Percentiles rank a stretch among this genome's conserved stretches.
phyloP scores from a whole-genome alignment of 2,329 filamentous ascomycete species.

The Fusarium xyrophilum region DNA sequence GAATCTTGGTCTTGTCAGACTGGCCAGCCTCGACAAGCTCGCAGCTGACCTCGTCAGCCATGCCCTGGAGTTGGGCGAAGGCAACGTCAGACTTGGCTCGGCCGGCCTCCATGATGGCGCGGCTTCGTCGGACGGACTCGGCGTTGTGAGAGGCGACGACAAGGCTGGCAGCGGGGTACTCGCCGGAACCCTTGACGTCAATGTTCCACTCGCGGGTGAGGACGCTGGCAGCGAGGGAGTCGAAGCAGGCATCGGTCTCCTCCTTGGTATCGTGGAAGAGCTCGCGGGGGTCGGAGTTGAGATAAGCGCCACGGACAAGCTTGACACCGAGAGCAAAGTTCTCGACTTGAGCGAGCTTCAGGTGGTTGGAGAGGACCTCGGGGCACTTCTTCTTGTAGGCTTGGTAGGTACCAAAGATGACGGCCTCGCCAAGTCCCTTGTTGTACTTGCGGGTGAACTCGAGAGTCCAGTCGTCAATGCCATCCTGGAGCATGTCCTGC shows the following conservation, averaged over 20 bases:
- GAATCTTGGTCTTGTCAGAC: slow-evolving; percentile 41
- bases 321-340: slow-evolving; percentile 75
- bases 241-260: slow-evolving; percentile 75
- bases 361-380: slow-evolving; percentile 63
- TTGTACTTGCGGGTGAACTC: slow-evolving; percentile 82
- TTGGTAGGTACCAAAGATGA: slow-evolving; percentile 84
- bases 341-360: slow-evolving; percentile 63
- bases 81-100: slow-evolving; percentile 50
- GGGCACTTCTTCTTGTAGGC: slow-evolving; percentile 74
- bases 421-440: slow-evolving; percentile 64
- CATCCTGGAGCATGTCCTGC: slow-evolving; percentile 77
- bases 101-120: slow-evolving; percentile 57
- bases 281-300: slow-evolving; percentile 72
- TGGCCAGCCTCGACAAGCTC: slow-evolving; percentile 56
- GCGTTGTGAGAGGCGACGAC: slow-evolving; percentile 87
- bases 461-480: slow-evolving; percentile 82
- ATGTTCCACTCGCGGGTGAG: slow-evolving; percentile 60
- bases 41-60: slow-evolving; percentile 91
- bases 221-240: slow-evolving; percentile 72
- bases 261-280: slow-evolving; percentile 76
- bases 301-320: slow-evolving; percentile 77
- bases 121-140: slow-evolving; percentile 68
- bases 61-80: slow-evolving; percentile 82
- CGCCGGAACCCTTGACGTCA: slow-evolving; percentile 46
- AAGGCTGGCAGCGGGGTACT: slow-evolving; percentile 66